These are phyloP conservation scores for Thinopyrum elongatum DNA, from an alignment of 176 grass and related monocot species.

Conservation along the genomic window DNA sequence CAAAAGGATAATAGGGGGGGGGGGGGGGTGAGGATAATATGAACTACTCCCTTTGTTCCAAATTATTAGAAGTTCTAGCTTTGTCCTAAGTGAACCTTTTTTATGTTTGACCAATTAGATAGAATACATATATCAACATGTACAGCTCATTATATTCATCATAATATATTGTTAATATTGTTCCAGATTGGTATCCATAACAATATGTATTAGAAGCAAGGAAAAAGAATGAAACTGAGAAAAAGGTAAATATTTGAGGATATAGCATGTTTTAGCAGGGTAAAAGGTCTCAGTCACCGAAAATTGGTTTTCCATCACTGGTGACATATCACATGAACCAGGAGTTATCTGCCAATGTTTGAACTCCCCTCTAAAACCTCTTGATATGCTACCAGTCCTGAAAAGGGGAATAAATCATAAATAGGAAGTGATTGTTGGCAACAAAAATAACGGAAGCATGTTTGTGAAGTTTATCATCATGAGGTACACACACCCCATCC, in stretches of 20 bases:
- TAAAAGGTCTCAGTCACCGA: conserved; percentile 57
- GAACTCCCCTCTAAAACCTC: conserved; percentile 98
- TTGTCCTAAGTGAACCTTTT: not conserved
- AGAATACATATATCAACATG: not conserved
- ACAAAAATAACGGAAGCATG: conserved; percentile 3
- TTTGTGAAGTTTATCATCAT: conserved; percentile 11
- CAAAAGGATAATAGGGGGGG: not conserved
- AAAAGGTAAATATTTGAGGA: conserved; percentile 18
- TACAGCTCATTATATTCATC: not conserved
- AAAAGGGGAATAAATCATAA: conserved; percentile 27
- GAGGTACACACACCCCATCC: conserved; percentile 78
- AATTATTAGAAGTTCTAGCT: not conserved
- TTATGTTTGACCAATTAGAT: not conserved
- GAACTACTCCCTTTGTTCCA: not conserved
- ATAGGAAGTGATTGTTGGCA: conserved; percentile 1
- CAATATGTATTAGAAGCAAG: not conserved
- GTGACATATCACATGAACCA: conserved; percentile 83
- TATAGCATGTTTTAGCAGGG: not conserved
- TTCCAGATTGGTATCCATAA: not conserved
- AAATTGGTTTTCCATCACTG: conserved; percentile 98
- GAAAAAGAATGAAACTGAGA: not conserved
- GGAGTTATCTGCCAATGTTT: conserved; percentile 94
- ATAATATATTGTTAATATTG: not conserved
- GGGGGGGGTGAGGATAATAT: not conserved
- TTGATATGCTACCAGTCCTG: conserved; percentile 93